Evolutionary conservation across 495 filamentous ascomycete species (phyloP).

Genomic region (Xylaria telfairii): DNA sequence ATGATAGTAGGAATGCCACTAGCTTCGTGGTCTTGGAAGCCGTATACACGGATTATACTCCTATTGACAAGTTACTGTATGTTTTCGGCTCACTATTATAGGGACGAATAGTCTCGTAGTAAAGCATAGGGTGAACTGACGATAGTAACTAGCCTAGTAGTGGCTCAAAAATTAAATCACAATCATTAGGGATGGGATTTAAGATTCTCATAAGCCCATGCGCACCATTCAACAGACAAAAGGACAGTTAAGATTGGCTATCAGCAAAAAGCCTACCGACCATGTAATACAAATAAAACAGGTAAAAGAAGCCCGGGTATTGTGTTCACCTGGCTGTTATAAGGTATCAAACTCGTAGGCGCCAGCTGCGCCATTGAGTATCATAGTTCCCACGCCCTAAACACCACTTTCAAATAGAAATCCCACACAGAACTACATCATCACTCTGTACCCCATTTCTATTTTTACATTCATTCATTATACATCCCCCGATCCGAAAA

Average conservation of each 20-base stretch:
- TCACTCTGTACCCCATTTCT: neutral
- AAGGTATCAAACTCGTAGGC: constrained; percentile 13
- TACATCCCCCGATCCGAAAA: neutral
- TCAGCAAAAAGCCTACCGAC: neutral
- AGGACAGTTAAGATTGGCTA: neutral
- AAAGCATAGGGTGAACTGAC: neutral
- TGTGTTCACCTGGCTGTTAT: neutral
- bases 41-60: too few relatives aligned
- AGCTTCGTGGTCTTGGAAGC: too few relatives aligned
- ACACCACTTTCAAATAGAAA: neutral
- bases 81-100: neutral
- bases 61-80: too few relatives aligned
- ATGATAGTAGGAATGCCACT: too few relatives aligned
- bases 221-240: neutral
- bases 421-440: neutral
- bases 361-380: constrained; percentile 12
- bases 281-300: neutral
- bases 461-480: constrained; percentile 13
- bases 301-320: neutral
- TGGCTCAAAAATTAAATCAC: neutral
- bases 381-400: neutral
- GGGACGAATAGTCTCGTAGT: neutral
- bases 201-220: neutral
- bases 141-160: neutral
- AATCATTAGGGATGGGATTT: neutral